A percentile compares a stretch with the other conserved stretches of the same genome.
These are phyloP conservation scores for Gossypium davidsonii DNA, from an alignment of 441 rosid genomes.

Conservation along the genomic window DNA sequence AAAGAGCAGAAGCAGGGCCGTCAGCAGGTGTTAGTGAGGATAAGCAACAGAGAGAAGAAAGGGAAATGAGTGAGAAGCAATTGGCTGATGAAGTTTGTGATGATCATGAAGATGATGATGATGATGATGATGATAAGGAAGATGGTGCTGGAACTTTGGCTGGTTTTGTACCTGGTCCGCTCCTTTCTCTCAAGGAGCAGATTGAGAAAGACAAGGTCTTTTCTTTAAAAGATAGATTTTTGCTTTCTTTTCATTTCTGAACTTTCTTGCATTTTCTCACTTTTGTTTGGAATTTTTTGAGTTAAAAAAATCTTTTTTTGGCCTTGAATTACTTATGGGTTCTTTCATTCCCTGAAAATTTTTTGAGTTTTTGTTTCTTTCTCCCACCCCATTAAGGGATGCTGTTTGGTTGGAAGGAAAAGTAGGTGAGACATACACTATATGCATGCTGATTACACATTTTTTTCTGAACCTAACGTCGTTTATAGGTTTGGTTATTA, in stretches of 20 bases:
- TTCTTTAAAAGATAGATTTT: neutral
- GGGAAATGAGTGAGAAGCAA: conserved; percentile 25
- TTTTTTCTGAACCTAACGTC: neutral
- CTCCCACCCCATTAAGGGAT: neutral
- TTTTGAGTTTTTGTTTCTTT: neutral
- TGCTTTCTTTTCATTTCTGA: neutral
- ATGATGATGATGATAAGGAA: conserved; percentile 20
- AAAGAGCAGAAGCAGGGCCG: conserved; percentile 35
- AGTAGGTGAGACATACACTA: neutral
- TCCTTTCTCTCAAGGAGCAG: conserved; percentile 53
- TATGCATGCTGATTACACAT: neutral
- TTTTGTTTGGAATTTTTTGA: neutral
- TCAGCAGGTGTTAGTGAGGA: conserved; percentile 24
- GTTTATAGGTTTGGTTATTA: neutral
- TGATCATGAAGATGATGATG: conserved; percentile 15
- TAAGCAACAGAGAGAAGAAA: conserved; percentile 19
- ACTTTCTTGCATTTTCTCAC: neutral
- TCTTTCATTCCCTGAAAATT: neutral
- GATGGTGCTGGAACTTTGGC: conserved; percentile 19
- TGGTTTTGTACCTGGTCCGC: conserved; percentile 51
- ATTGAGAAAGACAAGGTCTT: conserved; percentile 59
- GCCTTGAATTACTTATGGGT: conserved; percentile 6
- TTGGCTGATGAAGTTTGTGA: conserved; percentile 8
- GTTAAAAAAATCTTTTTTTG: neutral
- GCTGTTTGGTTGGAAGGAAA: conserved; percentile 1